Percentiles rank a stretch among this genome's conserved stretches.
Conservation (phyloP, 495 filamentous ascomycete species). For the Aspergillus homomorphus region DNA sequence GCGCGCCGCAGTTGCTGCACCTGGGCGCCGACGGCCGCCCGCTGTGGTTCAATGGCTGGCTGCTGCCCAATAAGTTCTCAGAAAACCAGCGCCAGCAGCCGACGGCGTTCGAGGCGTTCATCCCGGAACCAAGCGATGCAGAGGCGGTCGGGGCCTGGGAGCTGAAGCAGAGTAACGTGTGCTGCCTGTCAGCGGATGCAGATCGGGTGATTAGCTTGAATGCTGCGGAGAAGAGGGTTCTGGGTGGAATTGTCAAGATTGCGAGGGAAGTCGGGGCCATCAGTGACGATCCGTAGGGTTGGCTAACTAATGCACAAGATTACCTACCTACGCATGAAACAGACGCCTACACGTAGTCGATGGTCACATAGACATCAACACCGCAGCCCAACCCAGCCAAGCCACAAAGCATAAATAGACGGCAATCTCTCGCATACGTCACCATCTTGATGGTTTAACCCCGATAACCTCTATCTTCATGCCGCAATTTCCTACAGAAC, state of each 20-base stretch:
- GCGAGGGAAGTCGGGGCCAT: no score
- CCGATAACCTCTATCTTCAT: no score
- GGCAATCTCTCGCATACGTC: no score
- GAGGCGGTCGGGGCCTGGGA: conserved; percentile 9
- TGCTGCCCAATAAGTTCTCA: conserved; percentile 24
- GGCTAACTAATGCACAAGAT: no score
- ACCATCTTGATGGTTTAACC: no score
- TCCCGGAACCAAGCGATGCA: conserved; percentile 11
- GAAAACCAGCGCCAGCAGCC: conserved; percentile 6
- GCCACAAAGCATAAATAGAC: no score
- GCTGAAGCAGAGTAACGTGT: conserved; percentile 12
- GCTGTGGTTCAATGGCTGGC: conserved; percentile 35
- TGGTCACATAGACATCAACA: no score
- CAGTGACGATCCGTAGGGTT: no score
- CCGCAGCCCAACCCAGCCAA: no score
- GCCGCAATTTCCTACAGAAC: no score
- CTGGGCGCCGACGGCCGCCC: conserved; percentile 21
- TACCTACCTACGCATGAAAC: no score
- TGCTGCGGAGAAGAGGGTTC: conserved; percentile 1
- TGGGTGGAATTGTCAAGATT: conserved; percentile 10
- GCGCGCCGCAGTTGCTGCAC: conserved; percentile 27
- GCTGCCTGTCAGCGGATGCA: conserved; percentile 17
- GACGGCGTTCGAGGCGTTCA: conserved; percentile 14
- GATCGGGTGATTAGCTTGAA: conserved; percentile 3
- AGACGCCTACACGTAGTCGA: no score